Percentiles rank a stretch among this genome's conserved stretches.
These are phyloP conservation scores for Saturnispora zaruensis DNA, from an alignment of 805 yeast genomes.

Conservation along the genomic window DNA sequence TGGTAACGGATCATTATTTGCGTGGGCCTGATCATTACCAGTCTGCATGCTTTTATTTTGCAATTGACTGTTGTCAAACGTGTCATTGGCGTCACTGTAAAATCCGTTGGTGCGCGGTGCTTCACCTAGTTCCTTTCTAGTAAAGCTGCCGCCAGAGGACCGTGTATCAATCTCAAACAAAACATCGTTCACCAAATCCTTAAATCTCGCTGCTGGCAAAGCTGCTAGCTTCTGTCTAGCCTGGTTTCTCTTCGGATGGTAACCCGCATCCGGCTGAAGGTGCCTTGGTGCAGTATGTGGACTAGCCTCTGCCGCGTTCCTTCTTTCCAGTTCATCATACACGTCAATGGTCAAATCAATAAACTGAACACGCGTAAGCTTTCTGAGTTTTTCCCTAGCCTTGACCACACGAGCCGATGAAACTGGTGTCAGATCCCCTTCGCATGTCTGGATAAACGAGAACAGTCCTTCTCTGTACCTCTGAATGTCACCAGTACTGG, in stretches of 20 bases:
- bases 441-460: constrained; percentile 43
- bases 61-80: background rate
- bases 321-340: constrained; percentile 80
- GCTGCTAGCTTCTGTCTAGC: constrained; percentile 88
- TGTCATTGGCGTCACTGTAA: background rate
- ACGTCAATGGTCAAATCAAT: constrained; percentile 90
- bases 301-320: constrained; percentile 32
- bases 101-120: background rate
- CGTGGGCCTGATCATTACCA: background rate
- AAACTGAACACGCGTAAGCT: constrained; percentile 75
- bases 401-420: constrained; percentile 59
- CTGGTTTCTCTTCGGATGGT: constrained; percentile 91
- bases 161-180: constrained; percentile 72
- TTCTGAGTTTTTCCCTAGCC: constrained; percentile 78
- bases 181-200: constrained; percentile 86
- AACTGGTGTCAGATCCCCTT: constrained; percentile 35
- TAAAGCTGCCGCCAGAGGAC: background rate
- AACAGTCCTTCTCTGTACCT: constrained; percentile 31
- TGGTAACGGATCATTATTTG: background rate
- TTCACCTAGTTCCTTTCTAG: background rate
- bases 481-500: constrained; percentile 5
- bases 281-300: constrained; percentile 1
- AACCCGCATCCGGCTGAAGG: constrained; percentile 43
- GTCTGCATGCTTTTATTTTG: background rate
- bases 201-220: constrained; percentile 72